phyloP scores from a whole-genome alignment of 352 stramenopile genomes.

The Phytophthora citricola region DNA sequence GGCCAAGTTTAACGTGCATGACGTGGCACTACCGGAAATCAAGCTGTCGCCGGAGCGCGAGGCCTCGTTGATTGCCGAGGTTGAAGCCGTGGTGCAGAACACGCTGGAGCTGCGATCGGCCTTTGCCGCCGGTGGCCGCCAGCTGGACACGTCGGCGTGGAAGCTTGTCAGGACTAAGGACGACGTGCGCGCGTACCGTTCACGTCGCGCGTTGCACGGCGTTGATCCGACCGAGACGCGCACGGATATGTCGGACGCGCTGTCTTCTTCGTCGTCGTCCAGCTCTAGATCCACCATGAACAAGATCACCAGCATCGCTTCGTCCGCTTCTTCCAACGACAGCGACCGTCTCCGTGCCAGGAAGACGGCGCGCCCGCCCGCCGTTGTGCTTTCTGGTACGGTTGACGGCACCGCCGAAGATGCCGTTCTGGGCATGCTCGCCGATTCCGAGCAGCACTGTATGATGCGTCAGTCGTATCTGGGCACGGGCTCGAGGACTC shows the following conservation, averaged over 20 bases:
- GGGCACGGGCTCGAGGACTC: conserved; percentile 42
- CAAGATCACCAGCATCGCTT: conserved; percentile 27
- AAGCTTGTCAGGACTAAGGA: conserved; percentile 52
- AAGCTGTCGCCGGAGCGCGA: conserved; percentile 31
- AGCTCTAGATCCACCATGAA: conserved; percentile 35
- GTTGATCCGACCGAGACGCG: conserved; percentile 26
- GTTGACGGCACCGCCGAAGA: conserved; percentile 53
- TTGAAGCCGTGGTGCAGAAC: conserved; percentile 39
- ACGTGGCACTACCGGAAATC: conserved; percentile 38
- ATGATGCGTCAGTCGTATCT: conserved; percentile 51
- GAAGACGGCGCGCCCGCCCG: conserved; percentile 36
- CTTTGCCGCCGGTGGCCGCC: conserved; percentile 35
- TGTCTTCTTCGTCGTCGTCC: conserved; percentile 40
- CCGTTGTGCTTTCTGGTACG: conserved; percentile 46
- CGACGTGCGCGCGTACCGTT: conserved; percentile 46
- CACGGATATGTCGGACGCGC: conserved; percentile 22
- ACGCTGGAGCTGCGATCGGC: conserved; percentile 44
- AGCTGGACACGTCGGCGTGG: conserved; percentile 47
- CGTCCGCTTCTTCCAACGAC: conserved; percentile 27
- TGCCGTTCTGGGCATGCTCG: conserved; percentile 47
- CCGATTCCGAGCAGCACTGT: conserved; percentile 47
- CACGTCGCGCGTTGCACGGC: conserved; percentile 41
- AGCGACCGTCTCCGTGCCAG: conserved; percentile 26
- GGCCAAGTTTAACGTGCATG: conserved; percentile 50
- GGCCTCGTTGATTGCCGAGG: conserved; percentile 32